These are phyloP conservation scores for Pichia sp. DNA, from an alignment of 1,139 yeast species.

Conservation along the genomic window DNA sequence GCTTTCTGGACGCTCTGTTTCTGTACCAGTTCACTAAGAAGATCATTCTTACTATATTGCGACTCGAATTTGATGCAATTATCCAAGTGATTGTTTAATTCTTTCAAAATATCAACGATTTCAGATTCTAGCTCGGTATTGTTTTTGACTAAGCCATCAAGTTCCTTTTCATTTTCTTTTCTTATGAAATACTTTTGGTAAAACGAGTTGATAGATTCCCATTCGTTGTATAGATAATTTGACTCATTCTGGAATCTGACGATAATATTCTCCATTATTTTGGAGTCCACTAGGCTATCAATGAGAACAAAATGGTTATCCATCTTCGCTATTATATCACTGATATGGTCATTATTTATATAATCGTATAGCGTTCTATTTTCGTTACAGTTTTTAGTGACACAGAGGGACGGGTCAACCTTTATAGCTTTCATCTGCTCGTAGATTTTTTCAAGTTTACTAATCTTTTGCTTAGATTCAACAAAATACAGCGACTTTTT, in stretches of 20 bases:
- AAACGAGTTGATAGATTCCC: conserved; percentile 13
- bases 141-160: conserved; percentile 21
- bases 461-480: not conserved
- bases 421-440: conserved; percentile 2
- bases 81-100: conserved; percentile 78
- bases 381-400: not conserved
- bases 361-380: conserved; percentile 12
- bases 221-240: conserved; percentile 11
- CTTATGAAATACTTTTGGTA: conserved; percentile 12
- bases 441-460: not conserved
- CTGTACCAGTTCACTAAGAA: not conserved
- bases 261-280: conserved; percentile 10
- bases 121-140: conserved; percentile 60
- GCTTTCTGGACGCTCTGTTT: conserved; percentile 32
- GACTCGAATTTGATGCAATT: conserved; percentile 49
- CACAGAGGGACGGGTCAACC: not conserved
- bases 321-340: not conserved
- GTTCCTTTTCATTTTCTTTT: conserved; percentile 18
- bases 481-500: not conserved
- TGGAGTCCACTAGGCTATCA: not conserved
- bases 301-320: not conserved
- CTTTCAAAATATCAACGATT: conserved; percentile 62
- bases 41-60: conserved; percentile 14
- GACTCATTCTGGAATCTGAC: conserved; percentile 12
- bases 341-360: conserved; percentile 5